Base-by-base conservation (phyloP, 1,284 basidiomycete species). In the Pyrrhoderma lamaoense region DNA sequence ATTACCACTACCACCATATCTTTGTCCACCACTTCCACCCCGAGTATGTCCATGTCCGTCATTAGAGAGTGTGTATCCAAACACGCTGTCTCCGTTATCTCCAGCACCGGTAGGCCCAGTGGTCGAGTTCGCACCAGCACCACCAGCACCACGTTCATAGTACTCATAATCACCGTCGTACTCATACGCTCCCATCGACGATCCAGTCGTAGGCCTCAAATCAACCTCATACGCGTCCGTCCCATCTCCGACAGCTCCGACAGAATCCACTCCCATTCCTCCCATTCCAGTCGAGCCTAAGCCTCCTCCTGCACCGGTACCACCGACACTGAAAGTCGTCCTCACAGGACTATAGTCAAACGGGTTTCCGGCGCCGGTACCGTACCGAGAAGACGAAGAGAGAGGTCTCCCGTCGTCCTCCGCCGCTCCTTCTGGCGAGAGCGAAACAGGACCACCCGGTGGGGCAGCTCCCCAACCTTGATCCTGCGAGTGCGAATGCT, bases 311-410 rank as follows among this genome's bases (percentile, higher is more conserved):
- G 45, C 8, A 40, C 37, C 34, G 44, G 11, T 25, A 48, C 46
- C n/a, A 47, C 46, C 8, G 52, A 48, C 22, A 53, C 31, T 3
- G 35, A 53, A 53, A 11, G 52, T 44, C 3, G 52, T 48, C 40
- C 44, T 39, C n/a, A 53, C 45, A 16, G 52, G 52, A 35, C 46
- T 48, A 45, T 53, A 53, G 36, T 53, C 52, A 36, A 49, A 42
- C 25, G n/a, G 35, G 13, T 34, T 35, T 8, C 45, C 16, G 31
- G 42, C 42, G 8, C 39, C 46, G 19, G 48, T 47, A 18, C 47
- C 37, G 13, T 53, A 46, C 21, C 49, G 42, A 9, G 47, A 46
- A 9, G 27, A 47, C 52, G 46, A 53, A 19, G 37, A 46, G 4
- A 42, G 18, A 16, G 31, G 47, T 45, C 31, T 34, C n/a, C 47